Conservation (phyloP, 208 protist genomes). For the Crithidia fasciculata region DNA sequence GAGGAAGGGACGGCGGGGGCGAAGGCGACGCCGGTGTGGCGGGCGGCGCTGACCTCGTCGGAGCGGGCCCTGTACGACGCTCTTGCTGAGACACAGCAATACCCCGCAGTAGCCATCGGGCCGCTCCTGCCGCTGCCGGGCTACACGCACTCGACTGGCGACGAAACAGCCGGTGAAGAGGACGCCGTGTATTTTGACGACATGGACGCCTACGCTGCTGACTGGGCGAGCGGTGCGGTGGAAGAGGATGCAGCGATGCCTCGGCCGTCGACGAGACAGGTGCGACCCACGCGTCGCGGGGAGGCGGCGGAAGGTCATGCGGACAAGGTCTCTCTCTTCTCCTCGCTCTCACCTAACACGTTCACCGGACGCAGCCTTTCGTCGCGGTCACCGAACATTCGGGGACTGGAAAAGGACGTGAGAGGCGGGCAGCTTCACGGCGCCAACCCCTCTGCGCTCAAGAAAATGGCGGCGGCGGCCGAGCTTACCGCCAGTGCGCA, state of each 20-base stretch:
- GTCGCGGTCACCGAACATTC: neutral
- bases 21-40: neutral
- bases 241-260: neutral
- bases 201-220: neutral
- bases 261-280: neutral
- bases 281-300: neutral
- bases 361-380: slow-evolving; percentile 19
- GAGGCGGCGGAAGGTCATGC: neutral
- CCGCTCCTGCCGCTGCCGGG: slow-evolving; percentile 22
- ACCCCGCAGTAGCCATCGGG: neutral
- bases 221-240: no score
- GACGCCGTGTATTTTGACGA: slow-evolving; percentile 13
- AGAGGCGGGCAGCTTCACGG: neutral
- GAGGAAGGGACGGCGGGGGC: neutral
- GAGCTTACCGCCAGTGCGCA: slow-evolving; percentile 7
- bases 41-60: slow-evolving; percentile 9
- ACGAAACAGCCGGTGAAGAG: neutral
- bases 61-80: slow-evolving; percentile 28
- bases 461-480: neutral
- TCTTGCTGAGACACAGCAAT: slow-evolving; percentile 3
- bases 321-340: slow-evolving; percentile 23
- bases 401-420: neutral
- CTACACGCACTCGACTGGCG: slow-evolving; percentile 1
- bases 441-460: slow-evolving; percentile 10
- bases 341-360: slow-evolving; percentile 23